A percentile compares a stretch with the other conserved stretches of the same genome.
Conservation (phyloP, 1,284 basidiomycete genomes). For the Ustilago loliicola region DNA sequence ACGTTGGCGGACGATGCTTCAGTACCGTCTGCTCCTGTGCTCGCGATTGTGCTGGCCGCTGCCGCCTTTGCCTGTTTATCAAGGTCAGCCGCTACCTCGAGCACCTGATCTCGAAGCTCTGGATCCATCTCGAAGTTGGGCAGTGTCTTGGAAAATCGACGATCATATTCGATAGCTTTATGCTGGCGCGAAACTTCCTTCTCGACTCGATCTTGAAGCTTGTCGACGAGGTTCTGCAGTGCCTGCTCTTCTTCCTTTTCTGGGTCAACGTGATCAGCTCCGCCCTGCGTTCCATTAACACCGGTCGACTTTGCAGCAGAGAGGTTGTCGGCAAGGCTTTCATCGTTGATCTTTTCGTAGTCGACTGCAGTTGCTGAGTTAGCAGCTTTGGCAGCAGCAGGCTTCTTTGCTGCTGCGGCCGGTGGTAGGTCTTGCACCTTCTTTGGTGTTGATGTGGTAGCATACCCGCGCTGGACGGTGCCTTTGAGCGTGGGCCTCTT, state of each 20-base stretch:
- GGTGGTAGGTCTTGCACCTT: slow-evolving; percentile 76
- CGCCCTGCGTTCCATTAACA: slow-evolving; percentile 14
- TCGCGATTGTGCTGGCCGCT: slow-evolving; percentile 41
- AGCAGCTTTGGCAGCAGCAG: slow-evolving; percentile 43
- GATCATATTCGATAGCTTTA: slow-evolving; percentile 85
- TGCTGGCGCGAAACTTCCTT: slow-evolving; percentile 83
- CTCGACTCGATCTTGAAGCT: slow-evolving; percentile 86
- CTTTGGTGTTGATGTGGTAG: slow-evolving; percentile 78
- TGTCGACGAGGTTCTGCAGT: slow-evolving; percentile 74
- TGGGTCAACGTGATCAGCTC: slow-evolving; percentile 45
- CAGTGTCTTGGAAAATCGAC: slow-evolving; percentile 80
- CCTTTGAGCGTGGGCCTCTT: slow-evolving; percentile 67
- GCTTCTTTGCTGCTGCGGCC: slow-evolving; percentile 61
- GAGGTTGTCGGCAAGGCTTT: slow-evolving; percentile 38
- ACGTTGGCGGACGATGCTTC: slow-evolving; percentile 4
- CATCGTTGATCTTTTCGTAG: slow-evolving; percentile 46
- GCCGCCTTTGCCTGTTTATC: slow-evolving; percentile 71
- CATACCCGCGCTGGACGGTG: slow-evolving; percentile 66
- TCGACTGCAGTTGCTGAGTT: slow-evolving; percentile 54
- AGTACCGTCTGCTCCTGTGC: slow-evolving; percentile 6
- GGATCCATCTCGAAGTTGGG: slow-evolving; percentile 79
- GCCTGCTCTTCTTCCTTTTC: slow-evolving; percentile 66
- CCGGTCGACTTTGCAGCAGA: slow-evolving; percentile 20
- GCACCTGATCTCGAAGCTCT: slow-evolving; percentile 76
- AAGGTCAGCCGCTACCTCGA: slow-evolving; percentile 73